These are phyloP conservation scores for Clarireedia hainanense DNA, from an alignment of 2,329 filamentous ascomycete genomes.

Conservation along the genomic window DNA sequence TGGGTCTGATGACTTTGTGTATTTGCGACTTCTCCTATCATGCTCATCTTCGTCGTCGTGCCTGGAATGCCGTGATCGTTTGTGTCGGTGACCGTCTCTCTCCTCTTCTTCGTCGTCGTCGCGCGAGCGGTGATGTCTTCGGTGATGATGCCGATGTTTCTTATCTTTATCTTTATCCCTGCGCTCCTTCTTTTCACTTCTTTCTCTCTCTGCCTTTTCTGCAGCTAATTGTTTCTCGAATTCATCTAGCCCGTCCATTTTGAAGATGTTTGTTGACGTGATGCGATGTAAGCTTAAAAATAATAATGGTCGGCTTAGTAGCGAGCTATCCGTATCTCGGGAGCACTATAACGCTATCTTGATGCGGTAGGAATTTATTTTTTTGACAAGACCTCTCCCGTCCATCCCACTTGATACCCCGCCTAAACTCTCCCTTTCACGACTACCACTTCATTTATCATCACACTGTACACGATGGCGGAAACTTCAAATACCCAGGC, in stretches of 20 bases:
- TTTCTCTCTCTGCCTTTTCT: conserved; percentile 48
- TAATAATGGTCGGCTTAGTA: not conserved
- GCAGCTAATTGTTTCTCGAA: conserved; percentile 72
- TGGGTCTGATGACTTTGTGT: conserved; percentile 38
- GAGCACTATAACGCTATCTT: not conserved
- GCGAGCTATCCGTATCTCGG: not conserved
- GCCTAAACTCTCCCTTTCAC: conserved; percentile 13
- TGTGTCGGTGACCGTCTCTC: conserved; percentile 48
- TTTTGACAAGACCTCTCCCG: conserved; percentile 6
- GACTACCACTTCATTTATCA: not conserved
- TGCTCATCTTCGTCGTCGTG: conserved; percentile 30
- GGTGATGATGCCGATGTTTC: conserved; percentile 30
- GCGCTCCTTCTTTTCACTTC: conserved; percentile 37
- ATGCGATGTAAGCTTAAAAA: conserved; percentile 2
- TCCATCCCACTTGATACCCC: conserved; percentile 21
- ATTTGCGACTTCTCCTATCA: conserved; percentile 25
- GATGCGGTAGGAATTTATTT: conserved; percentile 14
- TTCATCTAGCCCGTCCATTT: conserved; percentile 53
- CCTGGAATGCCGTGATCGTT: conserved; percentile 45
- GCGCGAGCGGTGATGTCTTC: conserved; percentile 27
- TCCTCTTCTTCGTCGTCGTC: conserved; percentile 19
- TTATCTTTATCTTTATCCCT: conserved; percentile 34
- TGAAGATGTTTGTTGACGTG: conserved; percentile 2
- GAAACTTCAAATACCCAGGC: conserved; percentile 23
- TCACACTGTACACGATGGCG: conserved; percentile 30